Evolutionary conservation across 192 early-diverging fungal species (phyloP), one percentile per base, ranked within the genome.

Genomic region (Umbelopsis sp.): DNA sequence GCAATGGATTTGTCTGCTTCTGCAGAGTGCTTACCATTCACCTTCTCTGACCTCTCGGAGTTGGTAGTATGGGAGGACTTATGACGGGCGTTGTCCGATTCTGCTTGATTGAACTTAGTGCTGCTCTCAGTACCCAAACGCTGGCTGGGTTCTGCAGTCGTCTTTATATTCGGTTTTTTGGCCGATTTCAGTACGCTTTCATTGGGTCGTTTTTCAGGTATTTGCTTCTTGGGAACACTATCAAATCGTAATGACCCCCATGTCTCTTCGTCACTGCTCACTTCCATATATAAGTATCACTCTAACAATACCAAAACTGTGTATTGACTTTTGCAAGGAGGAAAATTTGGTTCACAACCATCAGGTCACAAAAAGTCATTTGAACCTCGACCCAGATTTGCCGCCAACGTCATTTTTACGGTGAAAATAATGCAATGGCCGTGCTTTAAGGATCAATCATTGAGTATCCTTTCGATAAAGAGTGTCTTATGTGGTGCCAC

Each of bases 241-340:
- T 61, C 55, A 35, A 61, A n/a, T 18, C 55, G 55, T 30, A 61
- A n/a, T 16, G 55, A 61, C 4, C 55, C n/a, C 55, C 55, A 61
- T 61, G 55, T 61, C 55, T 61, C 55, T 33, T 61, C 55, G 55
- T 61, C 55, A 25, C 55, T 61, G 30, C 55, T 61, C 55, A 61
- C 27, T 61, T 61, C 55, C 55, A 61, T 61, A 61, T 27, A 30
- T 61, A 1, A 16, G 15, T 1, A 49, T 30, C 4, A 30, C 8
- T 25, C 27, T 18, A 33, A 61, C 27, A 49, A 49, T 21, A 49
- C 48, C 15, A 16, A 49, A 49, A 49, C 15, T 49, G 48, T 21
- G 48, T 41, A 41, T 55, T 67, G 61, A n/a, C 82, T 80, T 65
- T 67, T 66, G 37, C 64, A 50, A 47, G 51, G 85, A 86, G 71